Conservation (phyloP, 116 monocot species). For the Dioscorea cayenensis region DNA sequence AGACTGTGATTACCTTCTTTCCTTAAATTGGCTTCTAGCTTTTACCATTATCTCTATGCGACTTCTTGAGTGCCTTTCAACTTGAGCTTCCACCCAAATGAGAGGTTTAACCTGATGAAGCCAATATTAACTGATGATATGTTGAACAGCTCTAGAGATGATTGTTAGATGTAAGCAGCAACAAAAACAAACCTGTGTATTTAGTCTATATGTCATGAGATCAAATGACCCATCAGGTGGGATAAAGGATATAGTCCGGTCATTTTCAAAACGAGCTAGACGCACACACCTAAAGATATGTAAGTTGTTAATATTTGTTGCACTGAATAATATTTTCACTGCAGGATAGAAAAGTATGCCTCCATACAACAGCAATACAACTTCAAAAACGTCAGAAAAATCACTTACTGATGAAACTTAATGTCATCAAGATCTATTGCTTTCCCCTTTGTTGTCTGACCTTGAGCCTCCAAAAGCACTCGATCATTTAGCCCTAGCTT, state of each 20-base stretch:
- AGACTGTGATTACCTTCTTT: conserved; percentile 56
- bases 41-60: conserved; percentile 90
- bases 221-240: conserved; percentile 99
- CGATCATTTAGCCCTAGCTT: conserved; percentile 97
- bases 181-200: conserved; percentile 64
- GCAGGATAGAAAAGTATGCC: background rate
- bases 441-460: conserved; percentile 90
- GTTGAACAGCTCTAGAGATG: background rate
- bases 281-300: conserved; percentile 75
- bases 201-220: conserved; percentile 98
- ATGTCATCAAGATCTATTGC: conserved; percentile 99
- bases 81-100: conserved; percentile 98
- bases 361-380: background rate
- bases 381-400: background rate
- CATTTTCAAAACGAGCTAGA: conserved; percentile 97
- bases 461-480: conserved; percentile 96
- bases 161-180: background rate
- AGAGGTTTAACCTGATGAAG: conserved; percentile 75
- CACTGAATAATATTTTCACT: background rate
- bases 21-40: conserved; percentile 97
- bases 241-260: conserved; percentile 98
- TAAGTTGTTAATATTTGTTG: conserved; percentile 2
- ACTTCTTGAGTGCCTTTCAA: conserved; percentile 96
- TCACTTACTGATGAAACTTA: conserved; percentile 91
- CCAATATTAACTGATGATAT: background rate